Evolutionary conservation across 2,329 filamentous ascomycete species (phyloP).

Genomic region (Colletotrichum scovillei): DNA sequence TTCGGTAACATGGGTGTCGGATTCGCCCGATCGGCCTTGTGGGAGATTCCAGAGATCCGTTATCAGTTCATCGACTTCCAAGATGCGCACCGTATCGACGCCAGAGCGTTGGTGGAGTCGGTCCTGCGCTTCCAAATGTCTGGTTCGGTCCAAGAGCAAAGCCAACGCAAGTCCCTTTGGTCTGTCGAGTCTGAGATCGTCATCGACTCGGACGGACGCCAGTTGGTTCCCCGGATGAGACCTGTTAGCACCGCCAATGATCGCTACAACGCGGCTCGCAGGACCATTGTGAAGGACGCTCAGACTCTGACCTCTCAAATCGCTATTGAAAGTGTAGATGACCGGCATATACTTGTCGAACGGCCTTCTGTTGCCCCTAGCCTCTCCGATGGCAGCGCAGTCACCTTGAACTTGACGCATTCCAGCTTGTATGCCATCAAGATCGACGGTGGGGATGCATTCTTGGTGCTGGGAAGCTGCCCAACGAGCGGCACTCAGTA

Average conservation of each 20-base stretch:
- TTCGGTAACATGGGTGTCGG: conserved; percentile 37
- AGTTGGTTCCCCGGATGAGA: conserved; percentile 7
- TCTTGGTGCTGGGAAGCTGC: background rate
- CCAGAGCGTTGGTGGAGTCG: background rate
- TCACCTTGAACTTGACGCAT: background rate
- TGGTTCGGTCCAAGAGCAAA: background rate
- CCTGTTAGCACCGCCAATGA: conserved; percentile 7
- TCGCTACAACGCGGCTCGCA: conserved; percentile 9
- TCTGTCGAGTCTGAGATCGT: conserved; percentile 9
- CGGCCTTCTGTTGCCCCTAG: too few species aligned
- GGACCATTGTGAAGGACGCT: background rate
- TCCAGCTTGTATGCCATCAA: background rate
- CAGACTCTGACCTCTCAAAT: background rate
- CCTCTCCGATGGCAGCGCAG: background rate
- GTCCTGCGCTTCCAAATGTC: background rate
- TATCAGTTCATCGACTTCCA: conserved; percentile 29
- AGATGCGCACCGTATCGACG: background rate
- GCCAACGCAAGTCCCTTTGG: background rate
- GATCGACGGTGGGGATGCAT: background rate
- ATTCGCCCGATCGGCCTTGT: conserved; percentile 15
- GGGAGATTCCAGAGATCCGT: conserved; percentile 20
- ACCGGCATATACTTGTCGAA: background rate
- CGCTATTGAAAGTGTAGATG: background rate
- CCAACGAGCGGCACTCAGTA: background rate
- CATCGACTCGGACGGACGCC: conserved; percentile 3